Evolutionary conservation across 2,329 filamentous ascomycete species (phyloP), one percentile per base, ranked within the genome.

Genomic region (Cercospora sp.): DNA sequence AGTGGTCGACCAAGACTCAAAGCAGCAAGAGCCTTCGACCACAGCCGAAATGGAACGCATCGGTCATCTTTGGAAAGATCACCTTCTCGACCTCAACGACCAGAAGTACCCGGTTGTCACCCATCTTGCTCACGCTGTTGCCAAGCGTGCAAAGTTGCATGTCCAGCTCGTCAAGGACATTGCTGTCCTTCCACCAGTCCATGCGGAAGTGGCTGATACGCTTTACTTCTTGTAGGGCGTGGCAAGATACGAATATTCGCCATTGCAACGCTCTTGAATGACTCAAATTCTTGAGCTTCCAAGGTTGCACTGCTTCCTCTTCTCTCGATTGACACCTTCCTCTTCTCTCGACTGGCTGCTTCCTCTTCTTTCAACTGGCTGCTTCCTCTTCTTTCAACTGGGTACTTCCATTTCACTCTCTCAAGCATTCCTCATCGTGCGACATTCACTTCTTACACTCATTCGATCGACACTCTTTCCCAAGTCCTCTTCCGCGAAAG

Each of bases 141-240:
- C 45, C 16, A 66, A 69, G 51, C 55, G 68, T 6, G 68, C 70
- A 9, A n/a, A 59, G 10, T n/a, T 67, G 23, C 64, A 69, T 8
- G 45, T 70, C 30, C n/a, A 40, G 23, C 7, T 48, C 30, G 23
- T 64, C 1, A 58, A 58, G 6, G 59, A 45, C 5, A 40, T 51
- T 0, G 36, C 30, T 20, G 57, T 31, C 9, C 51, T 72, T 8
- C 53, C 30, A 0, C n/a, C 48, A 10, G 60, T 67, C 6, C 62
- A 68, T 12, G 26, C 64, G 10, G 36, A 62, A 5, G 45, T 66
- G 45, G 57, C 33, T 1, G 53, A 63, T 23, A 69, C 64, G 9
- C 64, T 71, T 3, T 71, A 69, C 66, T 71, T 64, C 67, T 40
- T 71, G 53, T 71, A 69, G 55, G 60, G n/a, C 9, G 6, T 9